These are phyloP conservation scores for Lipomyces yamadae DNA, from an alignment of 805 yeast genomes.

Conservation along the genomic window DNA sequence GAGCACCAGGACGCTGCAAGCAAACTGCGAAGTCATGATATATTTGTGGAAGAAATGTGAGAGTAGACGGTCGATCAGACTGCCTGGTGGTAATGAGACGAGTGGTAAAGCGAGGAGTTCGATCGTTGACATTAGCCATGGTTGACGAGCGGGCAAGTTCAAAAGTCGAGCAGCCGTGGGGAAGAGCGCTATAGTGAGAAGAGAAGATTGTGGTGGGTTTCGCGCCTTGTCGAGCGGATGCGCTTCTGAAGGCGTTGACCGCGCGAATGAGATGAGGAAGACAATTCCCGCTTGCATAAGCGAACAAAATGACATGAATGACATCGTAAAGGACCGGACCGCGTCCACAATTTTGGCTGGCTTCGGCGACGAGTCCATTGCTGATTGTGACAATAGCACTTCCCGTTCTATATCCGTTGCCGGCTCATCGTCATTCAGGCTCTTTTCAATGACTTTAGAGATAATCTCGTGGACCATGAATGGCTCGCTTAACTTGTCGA, in stretches of 20 bases:
- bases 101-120: slow-evolving; percentile 32
- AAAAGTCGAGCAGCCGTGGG: slow-evolving; percentile 34
- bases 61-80: slow-evolving; percentile 31
- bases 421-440: slow-evolving; percentile 15
- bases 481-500: slow-evolving; percentile 56
- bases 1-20: slow-evolving; percentile 39
- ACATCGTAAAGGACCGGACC: slow-evolving; percentile 3
- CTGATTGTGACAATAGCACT: slow-evolving; percentile 1
- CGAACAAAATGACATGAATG: slow-evolving; percentile 18
- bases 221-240: not conserved
- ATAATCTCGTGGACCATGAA: slow-evolving; percentile 57
- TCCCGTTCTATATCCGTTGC: not conserved
- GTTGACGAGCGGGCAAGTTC: slow-evolving; percentile 34
- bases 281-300: slow-evolving; percentile 27
- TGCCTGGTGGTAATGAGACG: slow-evolving; percentile 32
- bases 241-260: slow-evolving; percentile 10
- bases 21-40: slow-evolving; percentile 28
- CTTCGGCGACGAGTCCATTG: not conserved
- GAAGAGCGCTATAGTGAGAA: slow-evolving; percentile 35
- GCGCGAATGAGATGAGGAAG: slow-evolving; percentile 23
- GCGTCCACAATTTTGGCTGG: slow-evolving; percentile 1
- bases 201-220: slow-evolving; percentile 16
- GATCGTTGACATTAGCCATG: slow-evolving; percentile 37
- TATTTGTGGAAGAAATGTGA: slow-evolving; percentile 30
- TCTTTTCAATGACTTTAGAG: slow-evolving; percentile 39